These are phyloP conservation scores for Solanum megistacrolobum DNA, from an alignment of 257 asterid species.

Conservation along the genomic window DNA sequence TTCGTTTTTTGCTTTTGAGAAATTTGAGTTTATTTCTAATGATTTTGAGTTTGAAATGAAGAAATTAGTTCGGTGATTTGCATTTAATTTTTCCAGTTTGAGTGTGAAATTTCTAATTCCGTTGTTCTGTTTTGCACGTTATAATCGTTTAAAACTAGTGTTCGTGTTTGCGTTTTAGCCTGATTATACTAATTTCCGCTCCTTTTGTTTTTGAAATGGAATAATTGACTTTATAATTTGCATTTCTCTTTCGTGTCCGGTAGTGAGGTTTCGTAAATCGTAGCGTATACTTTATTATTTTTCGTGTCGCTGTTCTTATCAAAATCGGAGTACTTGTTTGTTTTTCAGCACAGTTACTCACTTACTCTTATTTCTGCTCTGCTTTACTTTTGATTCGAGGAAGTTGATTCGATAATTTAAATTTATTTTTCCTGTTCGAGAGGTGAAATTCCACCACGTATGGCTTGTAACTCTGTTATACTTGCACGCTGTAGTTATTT, in stretches of 20 bases:
- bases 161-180: neutral
- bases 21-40: neutral
- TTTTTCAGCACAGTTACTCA: neutral
- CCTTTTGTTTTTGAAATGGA: neutral
- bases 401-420: neutral
- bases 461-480: neutral
- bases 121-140: neutral
- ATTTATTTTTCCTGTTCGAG: neutral
- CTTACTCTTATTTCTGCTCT: neutral
- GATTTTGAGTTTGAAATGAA: neutral
- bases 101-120: neutral
- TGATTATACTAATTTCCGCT: neutral
- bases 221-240: neutral
- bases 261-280: neutral
- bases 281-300: neutral
- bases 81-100: neutral
- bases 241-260: neutral
- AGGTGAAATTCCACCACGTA: neutral
- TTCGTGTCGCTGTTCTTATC: neutral
- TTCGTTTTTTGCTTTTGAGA: neutral
- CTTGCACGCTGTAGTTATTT: neutral
- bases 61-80: neutral
- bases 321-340: neutral
- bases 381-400: neutral
- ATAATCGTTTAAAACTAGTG: neutral